Evolutionary conservation across 129 eudicot species (phyloP), one percentile per base, ranked within the genome.

Genomic region (Artemisia annua): DNA sequence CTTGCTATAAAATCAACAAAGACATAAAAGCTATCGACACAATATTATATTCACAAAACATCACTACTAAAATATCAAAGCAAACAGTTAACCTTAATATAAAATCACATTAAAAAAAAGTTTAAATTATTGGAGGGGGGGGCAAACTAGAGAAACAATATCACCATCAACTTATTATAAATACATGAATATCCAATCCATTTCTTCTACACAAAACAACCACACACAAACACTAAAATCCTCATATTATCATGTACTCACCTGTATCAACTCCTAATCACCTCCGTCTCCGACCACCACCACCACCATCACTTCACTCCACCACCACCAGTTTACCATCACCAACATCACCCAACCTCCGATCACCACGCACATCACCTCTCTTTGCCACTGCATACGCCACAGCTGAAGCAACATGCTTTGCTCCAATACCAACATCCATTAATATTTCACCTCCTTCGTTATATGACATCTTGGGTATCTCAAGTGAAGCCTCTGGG

Each of bases 381-480:
- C 48, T 72, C 75, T 67, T 80, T 64, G 79, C 86, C 55, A 65
- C 87, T 9, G 71, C 66, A 1, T 80, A 80, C 71, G 78, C 83
- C 13, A 48, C 78, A 46, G 75, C 75, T 44, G 83, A 72, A 50
- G 56, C 78, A 39, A 16, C 78, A 1, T 73, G 69, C 75, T 44
- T 59, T 11, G 57, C 79, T 32, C 62, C 70, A 5, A 39, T 70
- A 11, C 59, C 71, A 5, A n/a, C 77, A 22, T 18, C 66, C 35
- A 17, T 78, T 49, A 20, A 20, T 20, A 51, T 79, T 10, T 44
- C 67, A 28, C 81, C 83, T 8, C 79, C 88, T 18, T 86, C 87
- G 22, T 56, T 86, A 0, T 86, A 86, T 74, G 81, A 83, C 11
- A 54, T 80, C 22, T 77, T 86, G 8, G 90, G 85, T 6, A 79